Evolutionary conservation across 305 asterid genomes (phyloP), one percentile per base, ranked within the genome.

Genomic region (Coffea humblotiana): DNA sequence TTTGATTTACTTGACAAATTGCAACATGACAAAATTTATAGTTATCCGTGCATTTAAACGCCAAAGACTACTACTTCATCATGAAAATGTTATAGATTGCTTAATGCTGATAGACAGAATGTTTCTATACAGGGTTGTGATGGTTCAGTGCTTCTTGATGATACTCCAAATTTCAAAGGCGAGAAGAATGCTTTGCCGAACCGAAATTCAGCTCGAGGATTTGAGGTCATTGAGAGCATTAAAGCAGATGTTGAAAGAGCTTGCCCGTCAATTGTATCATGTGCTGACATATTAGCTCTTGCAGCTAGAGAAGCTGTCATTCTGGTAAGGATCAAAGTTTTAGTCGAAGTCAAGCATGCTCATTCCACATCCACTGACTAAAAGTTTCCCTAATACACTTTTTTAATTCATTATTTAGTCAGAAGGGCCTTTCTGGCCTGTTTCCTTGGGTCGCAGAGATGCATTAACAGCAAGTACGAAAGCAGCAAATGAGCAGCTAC

Each of bases 81-180:
- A 13, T 13, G 51, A 40, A 40, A 71, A 25, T 52, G 8, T 18
- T 45, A n/a, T 47, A 40, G 63, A 76, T 63, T 72, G 77, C 74
- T 75, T 76, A 70, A 10, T 63, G 8, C 66, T 72, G 29, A 79
- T 56, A 52, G 25, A 6, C 43, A 58, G 71, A 27, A 61, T 68
- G 49, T 16, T 16, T 78, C 83, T 23, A 32, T 16, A 64, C 63
- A 94, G 98, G 98, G 97, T 69, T 92, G 97, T 86, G 97, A 94
- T 83, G 98, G 89, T 48, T 93, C 98, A 0, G 80, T 93, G 61
- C 93, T 93, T 76, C 90, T 93, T 29, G 97, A 94, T 70, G 97
- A 92, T 81, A 90, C 92, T 0, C 27, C 77, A 1, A 82, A 83
- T 58, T 86, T 90, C 83, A 91, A 86, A 74, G 97, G 97, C 23